Evolutionary conservation across 176 grass and related monocot species (phyloP), one percentile per base, ranked within the genome.

Genomic region (Rhynchospora breviuscula): DNA sequence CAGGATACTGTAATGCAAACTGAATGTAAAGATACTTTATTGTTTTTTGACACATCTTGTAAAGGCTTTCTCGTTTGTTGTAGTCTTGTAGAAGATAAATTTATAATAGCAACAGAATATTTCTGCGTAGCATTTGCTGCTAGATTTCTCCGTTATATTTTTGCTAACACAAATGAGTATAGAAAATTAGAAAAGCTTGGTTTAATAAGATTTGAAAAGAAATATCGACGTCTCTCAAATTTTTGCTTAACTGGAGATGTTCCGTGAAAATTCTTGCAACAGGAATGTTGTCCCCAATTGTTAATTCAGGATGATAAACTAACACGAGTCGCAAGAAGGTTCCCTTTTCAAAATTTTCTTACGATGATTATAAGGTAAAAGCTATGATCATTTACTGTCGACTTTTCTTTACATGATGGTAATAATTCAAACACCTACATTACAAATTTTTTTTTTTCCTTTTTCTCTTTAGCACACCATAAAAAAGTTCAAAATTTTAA

Each of bases 321-420:
- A 43, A 68, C 33, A 44, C 5, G 9, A 14, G 19, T 11, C 47
- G 52, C 8, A 25, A 12, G 29, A 29, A 54, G 10, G 5, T 33
- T 33, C 7, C 11, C 22, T 56, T 31, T 78, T 78, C 56, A 0
- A 57, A 10, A 33, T 33, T 57, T 78, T 12, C 15, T 69, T 45
- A 57, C 73, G 8, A 31, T 78, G 23, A 78, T 76, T 78, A 54
- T 31, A 56, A 8, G 73, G 7, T 78, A 29, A 2, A 56, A 78
- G 49, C 51, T 78, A 78, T 57, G 47, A 53, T 78, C 31, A 78
- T 33, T 82, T 31, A 52, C 63, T 81, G 58, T 48, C 79, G 22
- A 81, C 12, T 64, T 67, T 54, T 54, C 67, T 66, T 23, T 68
- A 82, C 60, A 82, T 21, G 8, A 80, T 57, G 45, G 31, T 51